These are phyloP conservation scores for Alloteropsis semialata DNA, from an alignment of 176 grass and related monocot species.

Conservation along the genomic window DNA sequence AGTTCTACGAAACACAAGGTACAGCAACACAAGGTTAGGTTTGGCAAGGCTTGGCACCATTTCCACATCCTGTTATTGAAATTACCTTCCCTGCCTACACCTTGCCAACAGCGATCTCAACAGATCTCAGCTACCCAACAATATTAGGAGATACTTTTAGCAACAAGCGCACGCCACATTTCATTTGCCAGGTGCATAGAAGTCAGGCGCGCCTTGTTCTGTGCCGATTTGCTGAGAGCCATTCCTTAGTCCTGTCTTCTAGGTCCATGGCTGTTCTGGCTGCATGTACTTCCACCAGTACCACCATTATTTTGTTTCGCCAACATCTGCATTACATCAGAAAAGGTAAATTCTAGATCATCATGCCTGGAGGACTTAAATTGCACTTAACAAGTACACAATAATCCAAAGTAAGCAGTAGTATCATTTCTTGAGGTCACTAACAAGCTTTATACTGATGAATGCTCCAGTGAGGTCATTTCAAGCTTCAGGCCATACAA, in stretches of 20 bases:
- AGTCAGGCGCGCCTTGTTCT: neutral
- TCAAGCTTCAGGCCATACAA: neutral
- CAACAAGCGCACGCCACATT: neutral
- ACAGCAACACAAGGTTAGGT: neutral
- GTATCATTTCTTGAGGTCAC: neutral
- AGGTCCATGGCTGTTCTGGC: neutral
- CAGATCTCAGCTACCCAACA: neutral
- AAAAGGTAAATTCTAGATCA: neutral
- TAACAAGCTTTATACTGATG: neutral
- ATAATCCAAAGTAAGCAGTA: neutral
- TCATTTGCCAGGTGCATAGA: neutral
- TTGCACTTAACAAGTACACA: neutral
- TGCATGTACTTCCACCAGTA: neutral
- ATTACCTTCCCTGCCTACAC: neutral
- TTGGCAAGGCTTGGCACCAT: neutral
- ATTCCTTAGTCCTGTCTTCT: neutral
- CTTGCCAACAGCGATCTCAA: neutral
- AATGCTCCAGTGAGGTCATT: neutral
- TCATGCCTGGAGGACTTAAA: neutral
- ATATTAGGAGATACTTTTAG: neutral
- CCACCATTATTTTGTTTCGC: neutral
- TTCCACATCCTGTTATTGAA: neutral
- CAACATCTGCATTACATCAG: conserved; percentile 33
- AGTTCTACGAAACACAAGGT: neutral
- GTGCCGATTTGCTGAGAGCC: conserved; percentile 3